Conservation (phyloP, 2,329 filamentous ascomycete species). For the Aspergillus caelatus region DNA sequence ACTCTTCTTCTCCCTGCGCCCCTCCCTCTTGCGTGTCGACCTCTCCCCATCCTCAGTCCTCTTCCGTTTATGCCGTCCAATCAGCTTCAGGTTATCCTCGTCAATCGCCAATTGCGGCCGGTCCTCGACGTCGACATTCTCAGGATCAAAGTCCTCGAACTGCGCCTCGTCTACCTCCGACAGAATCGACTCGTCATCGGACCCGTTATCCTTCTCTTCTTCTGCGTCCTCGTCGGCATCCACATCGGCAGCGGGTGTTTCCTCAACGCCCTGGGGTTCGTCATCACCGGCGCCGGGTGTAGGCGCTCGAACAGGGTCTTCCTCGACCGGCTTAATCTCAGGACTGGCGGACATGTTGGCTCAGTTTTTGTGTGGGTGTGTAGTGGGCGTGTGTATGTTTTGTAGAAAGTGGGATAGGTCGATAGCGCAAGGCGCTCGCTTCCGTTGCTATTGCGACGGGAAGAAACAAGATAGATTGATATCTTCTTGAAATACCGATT, state of each 20-base stretch:
- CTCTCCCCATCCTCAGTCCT: constrained; percentile 63
- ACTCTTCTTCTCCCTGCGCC: constrained; percentile 63
- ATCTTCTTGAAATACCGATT: neutral
- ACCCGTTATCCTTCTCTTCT: constrained; percentile 47
- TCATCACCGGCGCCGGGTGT: constrained; percentile 30
- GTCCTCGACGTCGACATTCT: constrained; percentile 63
- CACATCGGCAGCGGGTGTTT: constrained; percentile 5
- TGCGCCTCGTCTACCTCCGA: constrained; percentile 68
- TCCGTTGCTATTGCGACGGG: neutral
- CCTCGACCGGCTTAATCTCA: constrained; percentile 29
- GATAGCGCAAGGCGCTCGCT: constrained; percentile 3
- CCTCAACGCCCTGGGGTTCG: constrained; percentile 13
- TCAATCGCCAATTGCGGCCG: constrained; percentile 62
- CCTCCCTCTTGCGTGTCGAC: constrained; percentile 70
- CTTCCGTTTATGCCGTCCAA: constrained; percentile 67
- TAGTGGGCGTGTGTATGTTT: neutral
- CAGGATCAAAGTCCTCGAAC: constrained; percentile 66
- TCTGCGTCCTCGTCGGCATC: neutral
- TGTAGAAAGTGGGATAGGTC: neutral
- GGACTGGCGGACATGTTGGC: constrained; percentile 44
- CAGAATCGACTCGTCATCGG: constrained; percentile 64
- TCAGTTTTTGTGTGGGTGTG: neutral
- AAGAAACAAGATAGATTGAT: neutral
- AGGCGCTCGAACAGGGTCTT: constrained; percentile 29
- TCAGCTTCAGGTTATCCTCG: constrained; percentile 62